Conservation (phyloP, 495 filamentous ascomycete genomes). For the Baudoinia panamericana region DNA sequence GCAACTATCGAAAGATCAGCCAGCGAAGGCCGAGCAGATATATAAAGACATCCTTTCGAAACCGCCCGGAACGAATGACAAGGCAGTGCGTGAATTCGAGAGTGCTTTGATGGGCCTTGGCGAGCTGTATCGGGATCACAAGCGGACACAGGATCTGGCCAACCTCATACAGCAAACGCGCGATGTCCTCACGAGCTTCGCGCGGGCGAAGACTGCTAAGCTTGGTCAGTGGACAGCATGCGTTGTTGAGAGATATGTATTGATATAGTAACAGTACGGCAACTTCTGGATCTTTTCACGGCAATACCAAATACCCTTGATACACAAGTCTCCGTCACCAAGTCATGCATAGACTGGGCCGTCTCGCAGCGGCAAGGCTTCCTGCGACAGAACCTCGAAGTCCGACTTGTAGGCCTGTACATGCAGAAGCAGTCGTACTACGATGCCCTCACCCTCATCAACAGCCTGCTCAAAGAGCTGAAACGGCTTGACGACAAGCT, state of each 20-base stretch:
- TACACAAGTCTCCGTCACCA: constrained; percentile 82
- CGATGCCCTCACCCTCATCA: constrained; percentile 92
- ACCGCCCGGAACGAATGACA: constrained; percentile 69
- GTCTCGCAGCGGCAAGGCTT: constrained; percentile 84
- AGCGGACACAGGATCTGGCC: constrained; percentile 66
- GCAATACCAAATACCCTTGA: constrained; percentile 86
- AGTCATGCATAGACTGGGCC: constrained; percentile 99
- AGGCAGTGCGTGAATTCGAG: constrained; percentile 79
- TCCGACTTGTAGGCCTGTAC: constrained; percentile 80
- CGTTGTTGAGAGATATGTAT: no score
- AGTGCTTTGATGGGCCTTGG: constrained; percentile 69
- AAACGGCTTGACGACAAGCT: constrained; percentile 98
- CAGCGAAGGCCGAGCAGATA: constrained; percentile 62
- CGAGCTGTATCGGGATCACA: constrained; percentile 81
- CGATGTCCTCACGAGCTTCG: constrained; percentile 83
- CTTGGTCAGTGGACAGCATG: constrained; percentile 61
- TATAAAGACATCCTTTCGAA: constrained; percentile 83
- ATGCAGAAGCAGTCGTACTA: constrained; percentile 96
- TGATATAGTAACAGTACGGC: constrained; percentile 55
- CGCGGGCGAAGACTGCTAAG: constrained; percentile 98
- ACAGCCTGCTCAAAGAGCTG: constrained; percentile 83
- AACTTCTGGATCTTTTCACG: constrained; percentile 90
- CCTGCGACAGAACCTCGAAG: constrained; percentile 95
- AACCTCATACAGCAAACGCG: constrained; percentile 83
- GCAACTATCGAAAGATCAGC: constrained; percentile 63